Percentiles rank a stretch among this genome's conserved stretches.
These are phyloP conservation scores for Marvania coccoides DNA, from an alignment of 139 green algal genomes.

Conservation along the genomic window DNA sequence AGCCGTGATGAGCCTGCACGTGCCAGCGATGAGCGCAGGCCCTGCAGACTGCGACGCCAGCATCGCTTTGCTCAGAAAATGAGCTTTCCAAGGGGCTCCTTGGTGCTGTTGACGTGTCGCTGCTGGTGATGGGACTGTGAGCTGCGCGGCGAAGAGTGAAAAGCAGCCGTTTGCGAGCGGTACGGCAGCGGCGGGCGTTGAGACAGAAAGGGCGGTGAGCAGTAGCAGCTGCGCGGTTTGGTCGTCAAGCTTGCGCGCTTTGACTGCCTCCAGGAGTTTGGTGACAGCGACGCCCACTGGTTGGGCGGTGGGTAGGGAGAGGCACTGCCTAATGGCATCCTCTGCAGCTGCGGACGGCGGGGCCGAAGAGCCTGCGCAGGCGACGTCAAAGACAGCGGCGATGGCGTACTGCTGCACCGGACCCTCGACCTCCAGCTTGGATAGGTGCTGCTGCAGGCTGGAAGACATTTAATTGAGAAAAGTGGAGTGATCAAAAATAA, in stretches of 20 bases:
- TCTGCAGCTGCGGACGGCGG: background rate
- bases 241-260: background rate
- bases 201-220: background rate
- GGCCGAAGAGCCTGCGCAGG: background rate
- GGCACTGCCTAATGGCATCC: background rate
- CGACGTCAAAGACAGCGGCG: background rate
- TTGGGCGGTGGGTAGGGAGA: background rate
- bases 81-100: background rate
- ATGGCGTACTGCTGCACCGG: background rate
- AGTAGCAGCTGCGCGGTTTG: background rate
- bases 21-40: background rate
- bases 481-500: too few relatives aligned
- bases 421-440: background rate
- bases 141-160: background rate
- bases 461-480: background rate
- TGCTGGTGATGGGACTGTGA: too few relatives aligned
- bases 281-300: background rate
- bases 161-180: background rate
- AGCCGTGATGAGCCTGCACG: background rate
- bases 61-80: slow-evolving; percentile 3
- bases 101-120: too few relatives aligned
- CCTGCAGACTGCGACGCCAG: background rate
- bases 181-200: background rate
- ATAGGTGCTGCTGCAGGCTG: background rate
- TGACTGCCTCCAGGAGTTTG: background rate